These are phyloP conservation scores for Magnusiomyces magnusii DNA, from an alignment of 1,139 yeast genomes.

Conservation along the genomic window DNA sequence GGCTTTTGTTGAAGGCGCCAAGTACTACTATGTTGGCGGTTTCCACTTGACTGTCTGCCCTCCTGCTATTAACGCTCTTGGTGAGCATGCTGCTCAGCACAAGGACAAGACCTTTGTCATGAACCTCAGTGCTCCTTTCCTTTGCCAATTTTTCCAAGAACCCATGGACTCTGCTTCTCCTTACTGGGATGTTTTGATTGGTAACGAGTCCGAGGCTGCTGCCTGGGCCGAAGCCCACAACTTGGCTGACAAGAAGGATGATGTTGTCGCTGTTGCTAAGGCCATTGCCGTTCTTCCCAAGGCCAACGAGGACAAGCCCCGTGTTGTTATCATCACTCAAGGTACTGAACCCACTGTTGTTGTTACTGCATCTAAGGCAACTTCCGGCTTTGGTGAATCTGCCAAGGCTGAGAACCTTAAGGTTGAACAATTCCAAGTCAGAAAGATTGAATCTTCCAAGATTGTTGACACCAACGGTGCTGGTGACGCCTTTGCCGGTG, in stretches of 20 bases:
- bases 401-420: constrained; percentile 41
- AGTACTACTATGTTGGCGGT: constrained; percentile 89
- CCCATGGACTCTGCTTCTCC: constrained; percentile 74
- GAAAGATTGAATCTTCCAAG: constrained; percentile 55
- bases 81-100: constrained; percentile 80
- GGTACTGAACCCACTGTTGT: constrained; percentile 80
- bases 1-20: constrained; percentile 73
- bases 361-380: constrained; percentile 38
- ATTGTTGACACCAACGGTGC: constrained; percentile 97
- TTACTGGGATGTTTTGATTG: constrained; percentile 86
- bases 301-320: constrained; percentile 58
- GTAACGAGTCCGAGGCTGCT: constrained; percentile 96
- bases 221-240: constrained; percentile 85
- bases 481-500: constrained; percentile 99
- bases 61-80: constrained; percentile 82
- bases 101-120: constrained; percentile 69
- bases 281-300: constrained; percentile 73
- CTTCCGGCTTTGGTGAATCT: constrained; percentile 33
- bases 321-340: constrained; percentile 88
- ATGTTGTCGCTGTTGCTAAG: constrained; percentile 73
- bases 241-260: constrained; percentile 40
- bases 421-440: constrained; percentile 56
- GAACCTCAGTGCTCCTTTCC: constrained; percentile 95
- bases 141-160: constrained; percentile 91
- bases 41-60: constrained; percentile 98